These are phyloP conservation scores for Bryoglossum gracile DNA, from an alignment of 495 filamentous ascomycete species.

Conservation along the genomic window DNA sequence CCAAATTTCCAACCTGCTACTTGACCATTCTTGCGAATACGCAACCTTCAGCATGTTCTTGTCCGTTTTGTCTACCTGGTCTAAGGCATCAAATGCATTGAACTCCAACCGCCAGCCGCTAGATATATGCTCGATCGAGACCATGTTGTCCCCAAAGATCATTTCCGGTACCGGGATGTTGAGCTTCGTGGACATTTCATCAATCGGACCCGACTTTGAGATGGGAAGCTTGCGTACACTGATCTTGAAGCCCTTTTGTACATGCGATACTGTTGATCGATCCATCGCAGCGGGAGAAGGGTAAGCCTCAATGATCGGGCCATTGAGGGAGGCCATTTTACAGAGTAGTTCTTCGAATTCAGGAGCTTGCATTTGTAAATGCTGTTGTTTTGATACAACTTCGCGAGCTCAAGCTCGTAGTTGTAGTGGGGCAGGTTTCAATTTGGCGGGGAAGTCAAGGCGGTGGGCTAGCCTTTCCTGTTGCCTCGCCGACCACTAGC, in stretches of 20 bases:
- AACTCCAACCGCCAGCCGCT: conserved; percentile 72
- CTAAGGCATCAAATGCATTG: conserved; percentile 77
- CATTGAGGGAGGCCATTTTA: conserved; percentile 27
- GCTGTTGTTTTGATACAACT: background rate
- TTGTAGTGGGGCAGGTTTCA: too few species aligned
- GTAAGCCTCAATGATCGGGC: conserved; percentile 33
- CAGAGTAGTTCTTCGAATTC: background rate
- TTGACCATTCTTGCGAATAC: conserved; percentile 86
- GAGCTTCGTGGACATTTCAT: conserved; percentile 68
- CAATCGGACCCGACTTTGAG: conserved; percentile 83
- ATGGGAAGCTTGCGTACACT: conserved; percentile 83
- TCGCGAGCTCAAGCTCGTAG: too few species aligned
- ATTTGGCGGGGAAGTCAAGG: conserved; percentile 3
- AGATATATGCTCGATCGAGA: conserved; percentile 59
- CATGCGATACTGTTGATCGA: conserved; percentile 36
- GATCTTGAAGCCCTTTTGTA: conserved; percentile 59
- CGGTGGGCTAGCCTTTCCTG: too few species aligned
- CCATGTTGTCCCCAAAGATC: conserved; percentile 95
- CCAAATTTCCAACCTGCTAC: conserved; percentile 50
- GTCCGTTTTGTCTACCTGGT: conserved; percentile 90
- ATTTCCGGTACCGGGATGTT: conserved; percentile 90
- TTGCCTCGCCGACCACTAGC: conserved; percentile 1
- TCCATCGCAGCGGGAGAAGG: conserved; percentile 29
- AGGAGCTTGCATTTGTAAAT: background rate
- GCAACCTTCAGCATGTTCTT: conserved; percentile 81